Evolutionary conservation across 352 stramenopile species (phyloP), one percentile per base, ranked within the genome.

Genomic region (Blastocystis sp.): DNA sequence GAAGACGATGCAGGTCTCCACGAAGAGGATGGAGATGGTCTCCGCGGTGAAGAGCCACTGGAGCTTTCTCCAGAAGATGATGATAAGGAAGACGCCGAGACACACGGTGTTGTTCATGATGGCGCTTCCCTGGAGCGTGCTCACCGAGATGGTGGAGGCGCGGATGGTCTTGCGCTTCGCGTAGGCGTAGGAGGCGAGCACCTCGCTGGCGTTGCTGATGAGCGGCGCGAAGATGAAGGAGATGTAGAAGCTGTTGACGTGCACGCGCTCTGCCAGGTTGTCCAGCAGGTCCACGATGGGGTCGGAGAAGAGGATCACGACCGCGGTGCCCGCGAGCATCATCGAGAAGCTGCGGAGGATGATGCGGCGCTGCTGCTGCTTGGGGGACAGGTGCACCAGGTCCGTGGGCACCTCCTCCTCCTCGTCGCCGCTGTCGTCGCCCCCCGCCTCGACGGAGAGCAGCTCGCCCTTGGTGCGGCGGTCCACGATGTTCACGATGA

Each of bases 81-180:
- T 92, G 81, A 94, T 93, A 89, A 98, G 95, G 88, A 99, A 98
- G 89, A 99, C 97, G 48, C 94, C 95, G 24, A 99, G 92, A 89
- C 95, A 98, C 90, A 98, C 98, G n/a, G 97, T 98, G 92, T 98
- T 98, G 93, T 98, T 99, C 95, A 98, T 98, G 90, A 94, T 97
- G 17, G 95, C 96, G 42, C 96, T 96, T 42, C 97, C 97, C 38
- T 97, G 93, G 69, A 98, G 92, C 1, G 78, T 79, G 48, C 64
- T 65, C 91, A 91, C 71, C 42, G 76, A 90, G 45, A 90, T 79
- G 21, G 69, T 74, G 34, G 71, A 48, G 40, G 81, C 38, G 24
- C 71, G 79, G 19, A 71, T 17, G 11, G 95, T 98, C 91, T 98
- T 98, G 92, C 98, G 98, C 54, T 94, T 91, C 61, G 96, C 95